Base-by-base conservation (phyloP, 495 filamentous ascomycete genomes). In the Xeromyces bisporus region DNA sequence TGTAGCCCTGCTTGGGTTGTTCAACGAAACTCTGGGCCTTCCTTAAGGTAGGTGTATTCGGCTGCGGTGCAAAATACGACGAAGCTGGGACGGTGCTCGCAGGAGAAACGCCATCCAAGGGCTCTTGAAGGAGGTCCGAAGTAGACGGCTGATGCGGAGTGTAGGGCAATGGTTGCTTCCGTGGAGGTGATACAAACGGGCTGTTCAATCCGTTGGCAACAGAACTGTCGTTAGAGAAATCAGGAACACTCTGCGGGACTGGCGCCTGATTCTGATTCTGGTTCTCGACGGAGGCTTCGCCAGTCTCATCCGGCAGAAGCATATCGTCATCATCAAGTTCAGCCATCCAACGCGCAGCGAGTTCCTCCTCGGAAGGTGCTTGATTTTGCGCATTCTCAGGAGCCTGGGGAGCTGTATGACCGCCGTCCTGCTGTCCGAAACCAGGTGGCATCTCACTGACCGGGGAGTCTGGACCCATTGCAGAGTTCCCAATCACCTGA, bases 1-100 rank as follows among this genome's bases (percentile, higher is more conserved):
- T 67, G 47, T 96, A 97, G 7, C 87, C 86, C 25, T 84, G 75
- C 50, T 91, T 96, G 6, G 80, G 58, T 39, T 85, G 87, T 45
- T 84, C 77, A 3, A 70, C 80, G 50, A 92, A 97, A 46, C 87
- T 94, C 68, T 79, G 40, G 43, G 65, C 45, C 50, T 53, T 46
- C 43, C 43, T 37, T 39, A 60, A 27, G 32, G 61, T 55, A 43
- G 41, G 53, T 35, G 46, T 47, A 7, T 36, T 40, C 0, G 48
- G 39, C 28, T 51, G 43, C 8, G 58, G 55, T 9, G 58, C 47
- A 15, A 63, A 56, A 15, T 64, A 62, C 7, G 44, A 43, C 21
- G 64, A 39, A 8, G 59, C 32, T 2, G 60, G 37, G 18, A 52
- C 39, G 4, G 49, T 21, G 37, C 44, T 56, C 17, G 56, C 32